Conservation (phyloP, 352 stramenopile genomes). For the Globisporangium spinosum region DNA sequence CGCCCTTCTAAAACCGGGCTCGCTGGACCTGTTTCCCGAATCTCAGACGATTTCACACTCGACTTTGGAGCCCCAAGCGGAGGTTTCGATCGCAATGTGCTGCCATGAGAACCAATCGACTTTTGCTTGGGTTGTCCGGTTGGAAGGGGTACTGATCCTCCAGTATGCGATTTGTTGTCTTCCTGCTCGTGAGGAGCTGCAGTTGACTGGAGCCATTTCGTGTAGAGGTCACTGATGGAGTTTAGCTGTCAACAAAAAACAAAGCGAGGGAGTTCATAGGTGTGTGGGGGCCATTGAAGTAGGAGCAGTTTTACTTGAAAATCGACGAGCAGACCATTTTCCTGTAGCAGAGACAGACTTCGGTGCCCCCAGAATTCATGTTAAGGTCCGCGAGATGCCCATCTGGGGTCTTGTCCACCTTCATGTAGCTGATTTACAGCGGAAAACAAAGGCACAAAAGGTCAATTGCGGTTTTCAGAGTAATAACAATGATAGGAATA, state of each 20-base stretch:
- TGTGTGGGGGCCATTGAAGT: too few relatives aligned
- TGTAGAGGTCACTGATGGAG: slow-evolving; percentile 34
- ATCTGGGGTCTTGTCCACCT: slow-evolving; percentile 67
- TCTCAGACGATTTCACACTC: slow-evolving; percentile 7
- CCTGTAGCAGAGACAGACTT: slow-evolving; percentile 81
- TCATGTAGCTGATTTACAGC: slow-evolving; percentile 49
- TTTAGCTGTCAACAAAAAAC: slow-evolving; percentile 22
- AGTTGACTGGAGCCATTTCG: slow-evolving; percentile 37
- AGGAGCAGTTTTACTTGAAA: background rate
- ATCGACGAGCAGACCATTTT: slow-evolving; percentile 46
- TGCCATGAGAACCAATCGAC: background rate
- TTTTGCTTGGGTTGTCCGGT: slow-evolving; percentile 1
- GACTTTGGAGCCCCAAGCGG: background rate
- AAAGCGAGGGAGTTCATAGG: background rate
- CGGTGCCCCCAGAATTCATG: slow-evolving; percentile 62
- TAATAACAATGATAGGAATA: background rate
- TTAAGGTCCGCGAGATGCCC: slow-evolving; percentile 72
- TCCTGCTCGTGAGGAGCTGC: background rate
- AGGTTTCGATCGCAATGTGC: background rate
- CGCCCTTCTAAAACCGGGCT: background rate
- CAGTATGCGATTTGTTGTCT: background rate
- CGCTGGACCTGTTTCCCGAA: slow-evolving; percentile 9
- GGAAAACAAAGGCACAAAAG: background rate
- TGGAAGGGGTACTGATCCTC: background rate
- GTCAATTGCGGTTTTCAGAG: background rate